Base-by-base conservation (phyloP, 805 yeast genomes). In the Lipomyces spencermartinsiae region DNA sequence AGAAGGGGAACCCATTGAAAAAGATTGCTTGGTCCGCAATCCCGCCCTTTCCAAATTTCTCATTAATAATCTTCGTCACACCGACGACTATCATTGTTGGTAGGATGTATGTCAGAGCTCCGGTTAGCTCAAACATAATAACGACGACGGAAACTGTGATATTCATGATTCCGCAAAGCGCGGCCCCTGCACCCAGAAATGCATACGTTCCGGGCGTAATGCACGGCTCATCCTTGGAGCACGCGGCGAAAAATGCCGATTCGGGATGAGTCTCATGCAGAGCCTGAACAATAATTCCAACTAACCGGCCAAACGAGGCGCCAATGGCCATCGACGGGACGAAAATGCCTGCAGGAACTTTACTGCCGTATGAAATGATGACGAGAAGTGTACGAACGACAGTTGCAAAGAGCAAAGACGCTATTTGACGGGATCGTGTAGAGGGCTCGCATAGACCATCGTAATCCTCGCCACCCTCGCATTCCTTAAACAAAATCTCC, bases 271-370 rank as follows among this genome's bases (percentile, higher is more conserved):
- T 71, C 6, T 82, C 81, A 54, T 83, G 80, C 16, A 84, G 69
- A 33, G 80, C 76, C 73, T 92, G 90, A 16, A 90, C 89, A 9
- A 90, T 65, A 5, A 92, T 81, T 16, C 98, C 97, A 4, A 94
- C 74, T 0, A 93, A 88, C 63, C 97, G 83, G 1, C 98, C 98
- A 81, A 94, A 93, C 0, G 97, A 88, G 0, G 98, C 97, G 29
- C 98, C 98, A 2, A 93, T 91, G 0, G 98, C 97, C 96, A 93
- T 90, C 1, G 97, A 92, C 2, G 98, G 98, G 22, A 93, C 97
- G 80, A 93, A 93, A 7, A 93, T 93, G 29, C 98, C 98, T 4
- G 97, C 97, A 0, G 98, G 98, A 0, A 94, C 93, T 78, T 90
- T 92, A 70, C 93, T 88, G 1, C 97, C 97, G 77, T 96, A 95